Conservation (phyloP, 768 basidiomycete species). For the Suillus decipiens region DNA sequence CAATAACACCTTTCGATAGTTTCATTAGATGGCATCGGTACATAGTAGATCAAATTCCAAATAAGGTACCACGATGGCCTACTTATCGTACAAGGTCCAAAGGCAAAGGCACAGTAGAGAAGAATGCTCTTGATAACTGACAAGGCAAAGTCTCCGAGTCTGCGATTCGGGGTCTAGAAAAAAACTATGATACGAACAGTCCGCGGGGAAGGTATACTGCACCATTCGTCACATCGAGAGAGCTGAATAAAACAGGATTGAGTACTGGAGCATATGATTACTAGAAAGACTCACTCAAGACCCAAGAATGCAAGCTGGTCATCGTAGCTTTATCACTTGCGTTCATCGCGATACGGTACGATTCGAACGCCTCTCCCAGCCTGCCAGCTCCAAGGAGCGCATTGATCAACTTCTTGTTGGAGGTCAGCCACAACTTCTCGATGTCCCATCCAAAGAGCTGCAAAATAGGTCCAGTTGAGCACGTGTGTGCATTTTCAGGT, state of each 20-base stretch:
- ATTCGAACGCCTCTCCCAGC: neutral
- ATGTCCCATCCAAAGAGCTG: constrained; percentile 1
- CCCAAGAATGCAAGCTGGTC: neutral
- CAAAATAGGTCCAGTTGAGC: neutral
- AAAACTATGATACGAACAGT: no score
- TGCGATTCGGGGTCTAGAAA: no score
- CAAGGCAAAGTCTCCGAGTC: no score
- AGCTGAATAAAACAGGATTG: neutral
- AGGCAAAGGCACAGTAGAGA: no score
- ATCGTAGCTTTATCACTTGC: neutral
- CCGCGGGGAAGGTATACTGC: neutral
- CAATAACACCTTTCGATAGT: no score
- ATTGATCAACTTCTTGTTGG: neutral
- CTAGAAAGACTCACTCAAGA: neutral
- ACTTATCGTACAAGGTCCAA: no score
- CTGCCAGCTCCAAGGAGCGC: neutral
- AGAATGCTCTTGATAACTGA: no score
- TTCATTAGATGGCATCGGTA: no score
- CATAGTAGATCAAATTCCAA: no score
- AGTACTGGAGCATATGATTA: neutral
- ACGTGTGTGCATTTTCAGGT: neutral
- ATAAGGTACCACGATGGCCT: no score
- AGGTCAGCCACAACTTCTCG: neutral
- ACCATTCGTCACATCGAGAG: neutral
- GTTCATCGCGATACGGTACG: neutral